A percentile compares a stretch with the other conserved stretches of the same genome.
Evolutionary conservation across 768 basidiomycete species (phyloP).

Genomic region (Xerocomus potaroensis): DNA sequence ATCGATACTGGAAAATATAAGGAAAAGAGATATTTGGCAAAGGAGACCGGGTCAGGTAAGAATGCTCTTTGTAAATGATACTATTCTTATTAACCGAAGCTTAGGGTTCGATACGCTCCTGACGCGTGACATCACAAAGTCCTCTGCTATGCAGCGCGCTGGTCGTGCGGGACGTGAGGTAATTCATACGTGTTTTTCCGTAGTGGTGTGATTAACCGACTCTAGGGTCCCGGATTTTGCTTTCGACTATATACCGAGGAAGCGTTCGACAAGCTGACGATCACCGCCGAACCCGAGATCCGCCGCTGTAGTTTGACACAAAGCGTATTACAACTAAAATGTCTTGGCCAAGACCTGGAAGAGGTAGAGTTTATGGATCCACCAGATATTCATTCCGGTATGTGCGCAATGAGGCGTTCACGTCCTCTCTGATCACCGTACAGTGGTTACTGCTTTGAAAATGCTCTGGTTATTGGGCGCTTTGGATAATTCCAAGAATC

Average conservation of each 20-base stretch:
- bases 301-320: constrained; percentile 80
- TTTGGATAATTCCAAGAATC: constrained; percentile 54
- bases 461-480: constrained; percentile 79
- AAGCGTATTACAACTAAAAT: constrained; percentile 82
- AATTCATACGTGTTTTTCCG: neutral
- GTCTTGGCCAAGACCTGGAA: constrained; percentile 75
- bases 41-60: constrained; percentile 63
- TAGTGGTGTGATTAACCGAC: neutral
- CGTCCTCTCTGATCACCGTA: neutral
- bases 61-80: neutral
- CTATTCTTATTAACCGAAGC: neutral
- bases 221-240: constrained; percentile 75
- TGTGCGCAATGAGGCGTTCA: constrained; percentile 27
- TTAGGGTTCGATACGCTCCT: constrained; percentile 85
- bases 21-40: constrained; percentile 82
- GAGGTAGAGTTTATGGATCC: constrained; percentile 85
- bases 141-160: constrained; percentile 88
- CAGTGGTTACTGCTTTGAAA: constrained; percentile 61
- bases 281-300: constrained; percentile 83
- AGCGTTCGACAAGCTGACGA: constrained; percentile 60
- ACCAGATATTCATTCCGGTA: constrained; percentile 72
- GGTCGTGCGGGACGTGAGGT: constrained; percentile 97
- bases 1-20: constrained; percentile 96
- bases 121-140: constrained; percentile 80
- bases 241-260: constrained; percentile 91